Base-by-base conservation (phyloP, 371 early-diverging fungal genomes). In the Mortierella sp. region DNA sequence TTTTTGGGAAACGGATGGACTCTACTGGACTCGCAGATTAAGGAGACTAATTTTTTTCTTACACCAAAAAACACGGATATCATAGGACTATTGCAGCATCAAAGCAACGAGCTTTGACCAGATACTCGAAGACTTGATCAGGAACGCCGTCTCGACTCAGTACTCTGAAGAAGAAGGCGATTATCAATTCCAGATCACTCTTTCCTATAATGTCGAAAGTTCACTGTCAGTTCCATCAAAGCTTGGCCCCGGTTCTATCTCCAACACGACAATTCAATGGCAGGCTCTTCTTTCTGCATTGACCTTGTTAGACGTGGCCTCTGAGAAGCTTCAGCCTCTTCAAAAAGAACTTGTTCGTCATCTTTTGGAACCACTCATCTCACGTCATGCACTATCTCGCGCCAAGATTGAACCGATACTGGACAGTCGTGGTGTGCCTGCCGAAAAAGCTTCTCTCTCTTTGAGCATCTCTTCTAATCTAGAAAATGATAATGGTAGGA, bases 71-170 rank as follows among this genome's bases (percentile, higher is more conserved):
- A 53, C 25, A 11, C 23, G 15, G 0, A 21, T 16, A 26, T 26
- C n/a, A 19, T 43, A 79, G 80, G 74, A 70, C 9, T 74, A 79
- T 64, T 79, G 80, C 30, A 30, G 66, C 9, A 58, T 51, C 43
- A 79, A 73, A 74, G 70, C 80, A 25, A 74, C 57, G 43, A 74
- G 73, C 0, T 73, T 70, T 15, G 70, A 79, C 43, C 80, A 79
- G 30, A 69, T 79, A 70, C 69, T 79, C 61, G 80, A 79, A 6
- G 74, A 79, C 16, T 70, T 79, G 25, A 52, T 79, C 7, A 60
- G 70, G 1, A 46, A 56, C 7, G 70, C 80, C 9, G 48, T 79
- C 4, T 57, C 55, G 25, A 29, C 60, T 11, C 47, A 58, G 16
- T 37, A 59, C 15, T 43, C 58, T 1, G 60, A 5, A 9, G 64